phyloP scores from a whole-genome alignment of 2,329 filamentous ascomycete genomes.

The Chaetothyriales sp. region DNA sequence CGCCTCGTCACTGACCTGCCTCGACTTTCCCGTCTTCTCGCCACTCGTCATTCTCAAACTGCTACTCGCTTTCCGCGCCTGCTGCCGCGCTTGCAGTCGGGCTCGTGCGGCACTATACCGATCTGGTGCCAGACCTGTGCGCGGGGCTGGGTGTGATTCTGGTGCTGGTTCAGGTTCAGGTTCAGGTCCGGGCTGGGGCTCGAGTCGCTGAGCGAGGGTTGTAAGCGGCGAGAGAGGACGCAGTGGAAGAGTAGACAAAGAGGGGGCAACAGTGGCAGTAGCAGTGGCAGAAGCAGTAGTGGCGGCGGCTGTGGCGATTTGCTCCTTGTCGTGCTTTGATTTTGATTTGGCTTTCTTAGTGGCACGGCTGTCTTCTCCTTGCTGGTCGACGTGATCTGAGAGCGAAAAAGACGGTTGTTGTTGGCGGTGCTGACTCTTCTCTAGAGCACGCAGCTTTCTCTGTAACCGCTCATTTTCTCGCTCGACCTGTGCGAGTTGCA shows the following conservation, averaged over 20 bases:
- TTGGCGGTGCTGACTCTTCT: background rate
- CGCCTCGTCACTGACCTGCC: background rate
- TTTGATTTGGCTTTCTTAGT: background rate
- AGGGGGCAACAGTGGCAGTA: background rate
- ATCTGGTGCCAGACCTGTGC: slow-evolving; percentile 6
- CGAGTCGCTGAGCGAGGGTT: background rate
- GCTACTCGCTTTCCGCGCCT: slow-evolving; percentile 7
- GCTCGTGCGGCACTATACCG: slow-evolving; percentile 9
- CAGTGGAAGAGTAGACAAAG: background rate
- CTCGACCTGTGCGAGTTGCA: slow-evolving; percentile 6
- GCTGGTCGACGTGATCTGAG: background rate
- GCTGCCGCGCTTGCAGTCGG: slow-evolving; percentile 6
- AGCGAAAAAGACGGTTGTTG: background rate
- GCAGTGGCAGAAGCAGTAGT: too few relatives aligned
- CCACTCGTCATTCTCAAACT: background rate
- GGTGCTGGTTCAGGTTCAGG: background rate
- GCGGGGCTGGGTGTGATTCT: background rate
- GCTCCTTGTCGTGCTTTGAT: background rate
- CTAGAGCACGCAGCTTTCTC: background rate
- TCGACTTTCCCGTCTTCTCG: background rate
- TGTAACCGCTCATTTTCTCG: slow-evolving; percentile 7
- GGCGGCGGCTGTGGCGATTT: background rate
- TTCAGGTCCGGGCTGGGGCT: background rate
- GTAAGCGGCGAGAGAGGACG: background rate
- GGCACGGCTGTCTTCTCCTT: background rate